Base-by-base conservation (phyloP, 1,139 yeast genomes). In the Hyphopichia pseudoburtonii region DNA sequence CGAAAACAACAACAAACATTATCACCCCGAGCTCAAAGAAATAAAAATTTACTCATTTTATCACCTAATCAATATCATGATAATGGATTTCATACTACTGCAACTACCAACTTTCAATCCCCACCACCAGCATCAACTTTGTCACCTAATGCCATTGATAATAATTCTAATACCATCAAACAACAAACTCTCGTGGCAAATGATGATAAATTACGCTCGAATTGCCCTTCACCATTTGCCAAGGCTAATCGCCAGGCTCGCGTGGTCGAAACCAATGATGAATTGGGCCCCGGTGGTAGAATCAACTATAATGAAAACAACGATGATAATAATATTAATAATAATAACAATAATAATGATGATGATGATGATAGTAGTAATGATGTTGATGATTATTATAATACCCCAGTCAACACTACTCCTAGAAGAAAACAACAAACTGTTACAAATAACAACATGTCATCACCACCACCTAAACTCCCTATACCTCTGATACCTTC, bases 161-260 rank as follows among this genome's bases (percentile, higher is more conserved):
- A 10, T 15, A 27, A 16, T 10, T 7, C 9, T 7, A 21, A 21
- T 7, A 10, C 12, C 23, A 19, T 34, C n/a, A 21, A 22, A 22
- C 27, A 27, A 28, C 38, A 35, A 28, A 31, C 43, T 1, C 43
- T 12, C 11, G 8, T 52, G 23, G 23, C 42, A 14, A 45, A 46
- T 5, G 47, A 46, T 11, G 62, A 54, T 5, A 46, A 46, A 24
- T 43, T 54, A 3, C 50, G 64, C 36, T 54, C 65, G 0, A 55
- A 52, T 6, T 57, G 67, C 26, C 54, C 71, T 4, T 68, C 74
- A 26, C 77, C 77, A 4, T 57, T 64, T 52, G 77, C 76, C 1
- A 64, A 55, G 44, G 70, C 64, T 4, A 71, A 71, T 41, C 58
- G 77, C 38, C 76, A 71, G 44, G 76, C 76, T 2, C 56, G 76